Conservation (phyloP, 352 stramenopile species). For the Phytophthora pini region DNA sequence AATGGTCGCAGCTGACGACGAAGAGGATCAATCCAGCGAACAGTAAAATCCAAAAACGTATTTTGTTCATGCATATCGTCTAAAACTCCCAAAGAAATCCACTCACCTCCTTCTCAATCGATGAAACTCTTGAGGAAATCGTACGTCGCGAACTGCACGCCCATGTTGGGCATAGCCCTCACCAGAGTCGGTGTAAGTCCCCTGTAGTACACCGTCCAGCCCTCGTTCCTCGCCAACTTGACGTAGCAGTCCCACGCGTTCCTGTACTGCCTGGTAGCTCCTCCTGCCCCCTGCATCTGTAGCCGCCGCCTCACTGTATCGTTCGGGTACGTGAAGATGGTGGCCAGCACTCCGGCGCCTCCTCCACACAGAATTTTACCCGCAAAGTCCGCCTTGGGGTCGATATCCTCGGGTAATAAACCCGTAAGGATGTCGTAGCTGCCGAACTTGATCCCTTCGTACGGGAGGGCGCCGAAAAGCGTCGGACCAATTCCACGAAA, state of each 20-base stretch:
- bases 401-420: constrained; percentile 60
- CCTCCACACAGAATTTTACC: constrained; percentile 82
- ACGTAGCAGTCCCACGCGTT: constrained; percentile 84
- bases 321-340: constrained; percentile 90
- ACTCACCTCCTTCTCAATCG: constrained; percentile 13
- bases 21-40: constrained; percentile 16
- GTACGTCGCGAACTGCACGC: constrained; percentile 89
- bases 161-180: constrained; percentile 87
- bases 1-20: constrained; percentile 49
- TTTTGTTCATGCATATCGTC: constrained; percentile 7
- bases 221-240: constrained; percentile 66
- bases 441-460: constrained; percentile 87
- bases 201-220: constrained; percentile 75
- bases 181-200: constrained; percentile 82
- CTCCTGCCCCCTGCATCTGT: constrained; percentile 88
- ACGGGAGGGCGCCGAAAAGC: constrained; percentile 72
- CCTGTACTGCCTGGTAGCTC: constrained; percentile 61
- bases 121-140: constrained; percentile 73
- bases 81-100: constrained; percentile 2
- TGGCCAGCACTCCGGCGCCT: constrained; percentile 82
- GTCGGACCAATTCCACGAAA: constrained; percentile 81
- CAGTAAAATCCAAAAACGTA: constrained; percentile 8
- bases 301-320: constrained; percentile 86
- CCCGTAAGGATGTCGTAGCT: constrained; percentile 75
- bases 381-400: constrained; percentile 61